These are phyloP conservation scores for Hortiboletus campestris DNA, from an alignment of 768 basidiomycete genomes.

Conservation along the genomic window DNA sequence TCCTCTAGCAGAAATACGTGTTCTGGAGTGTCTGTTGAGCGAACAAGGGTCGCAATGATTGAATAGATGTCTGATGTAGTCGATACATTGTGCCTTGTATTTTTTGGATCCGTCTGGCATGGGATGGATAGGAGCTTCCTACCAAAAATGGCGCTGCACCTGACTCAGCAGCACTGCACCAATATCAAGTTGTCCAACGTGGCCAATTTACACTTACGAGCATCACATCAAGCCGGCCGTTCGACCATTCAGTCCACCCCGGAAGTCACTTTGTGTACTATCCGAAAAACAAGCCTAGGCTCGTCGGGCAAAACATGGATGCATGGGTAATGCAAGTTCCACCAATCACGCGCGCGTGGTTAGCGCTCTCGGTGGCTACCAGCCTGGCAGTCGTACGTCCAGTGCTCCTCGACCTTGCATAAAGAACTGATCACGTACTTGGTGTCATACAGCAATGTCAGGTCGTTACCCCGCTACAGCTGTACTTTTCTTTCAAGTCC, in stretches of 20 bases:
- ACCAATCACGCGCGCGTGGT: constrained; percentile 87
- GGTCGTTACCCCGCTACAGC: constrained; percentile 83
- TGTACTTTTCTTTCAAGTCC: constrained; percentile 89
- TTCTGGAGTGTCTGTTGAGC: constrained; percentile 42
- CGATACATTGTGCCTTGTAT: no score
- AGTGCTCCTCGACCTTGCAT: not conserved
- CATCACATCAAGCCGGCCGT: not conserved
- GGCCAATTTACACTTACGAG: not conserved
- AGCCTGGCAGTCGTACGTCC: constrained; percentile 83
- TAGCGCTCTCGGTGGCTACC: constrained; percentile 71
- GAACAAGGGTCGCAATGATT: constrained; percentile 1
- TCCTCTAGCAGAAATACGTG: constrained; percentile 51
- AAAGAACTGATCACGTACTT: constrained; percentile 3
- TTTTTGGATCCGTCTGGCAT: not conserved
- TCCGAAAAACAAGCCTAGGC: constrained; percentile 1
- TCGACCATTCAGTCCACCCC: not conserved
- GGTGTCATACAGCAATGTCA: constrained; percentile 74
- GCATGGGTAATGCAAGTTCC: constrained; percentile 91
- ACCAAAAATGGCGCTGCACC: not conserved
- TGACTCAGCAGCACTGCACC: constrained; percentile 20
- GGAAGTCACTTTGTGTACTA: not conserved
- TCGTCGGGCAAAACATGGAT: constrained; percentile 53
- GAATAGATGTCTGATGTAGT: not conserved
- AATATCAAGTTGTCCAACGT: constrained; percentile 3
- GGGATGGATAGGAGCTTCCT: not conserved